Evolutionary conservation across 2,329 filamentous ascomycete species (phyloP).

Genomic region (Penicillium aurantiogriseum): DNA sequence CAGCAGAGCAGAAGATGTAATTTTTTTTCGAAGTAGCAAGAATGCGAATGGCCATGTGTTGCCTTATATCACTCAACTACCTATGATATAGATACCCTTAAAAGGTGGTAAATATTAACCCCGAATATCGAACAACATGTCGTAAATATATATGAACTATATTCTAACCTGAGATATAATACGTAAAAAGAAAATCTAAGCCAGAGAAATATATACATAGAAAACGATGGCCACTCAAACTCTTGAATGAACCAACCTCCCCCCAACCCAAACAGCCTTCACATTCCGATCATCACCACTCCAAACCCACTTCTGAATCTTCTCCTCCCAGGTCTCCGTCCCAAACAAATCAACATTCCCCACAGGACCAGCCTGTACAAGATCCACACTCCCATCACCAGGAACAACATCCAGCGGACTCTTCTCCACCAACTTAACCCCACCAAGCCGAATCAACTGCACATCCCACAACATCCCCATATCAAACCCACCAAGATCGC

Average conservation of each 20-base stretch:
- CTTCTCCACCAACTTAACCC: slow-evolving; percentile 30
- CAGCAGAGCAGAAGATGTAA: neutral
- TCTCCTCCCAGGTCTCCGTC: slow-evolving; percentile 84
- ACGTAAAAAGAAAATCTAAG: neutral
- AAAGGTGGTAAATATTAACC: no score
- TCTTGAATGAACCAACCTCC: slow-evolving; percentile 68
- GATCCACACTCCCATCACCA: neutral
- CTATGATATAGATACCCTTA: neutral
- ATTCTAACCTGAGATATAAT: neutral
- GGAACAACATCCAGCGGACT: slow-evolving; percentile 12
- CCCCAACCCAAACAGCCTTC: slow-evolving; percentile 82
- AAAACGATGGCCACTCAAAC: neutral
- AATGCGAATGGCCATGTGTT: neutral
- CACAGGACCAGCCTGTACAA: slow-evolving; percentile 45
- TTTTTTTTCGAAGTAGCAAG: neutral
- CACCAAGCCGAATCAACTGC: slow-evolving; percentile 70
- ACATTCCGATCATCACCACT: slow-evolving; percentile 92
- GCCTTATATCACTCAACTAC: neutral
- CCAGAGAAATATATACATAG: neutral
- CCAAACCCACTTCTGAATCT: slow-evolving; percentile 90
- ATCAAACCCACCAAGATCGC: slow-evolving; percentile 75
- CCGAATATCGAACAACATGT: neutral
- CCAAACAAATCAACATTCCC: slow-evolving; percentile 86
- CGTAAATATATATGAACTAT: no score
- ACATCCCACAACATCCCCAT: slow-evolving; percentile 89